A percentile compares a stretch with the other conserved stretches of the same genome.
These are phyloP conservation scores for Hericium alpestre DNA, from an alignment of 768 basidiomycete species.

Conservation along the genomic window DNA sequence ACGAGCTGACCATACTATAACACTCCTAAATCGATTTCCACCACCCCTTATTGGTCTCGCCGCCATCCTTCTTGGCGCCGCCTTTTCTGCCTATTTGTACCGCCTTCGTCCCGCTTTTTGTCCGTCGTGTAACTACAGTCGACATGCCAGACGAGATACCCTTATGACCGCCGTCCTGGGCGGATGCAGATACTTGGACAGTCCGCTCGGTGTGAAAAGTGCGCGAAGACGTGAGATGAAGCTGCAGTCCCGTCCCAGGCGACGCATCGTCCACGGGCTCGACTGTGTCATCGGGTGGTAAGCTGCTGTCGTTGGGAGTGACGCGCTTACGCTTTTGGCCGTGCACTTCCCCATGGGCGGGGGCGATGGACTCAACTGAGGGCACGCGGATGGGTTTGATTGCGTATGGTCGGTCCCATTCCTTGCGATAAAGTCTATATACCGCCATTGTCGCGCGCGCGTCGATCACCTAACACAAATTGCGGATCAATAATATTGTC, in stretches of 20 bases:
- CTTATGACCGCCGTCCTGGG: background rate
- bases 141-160: conserved; percentile 13
- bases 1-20: no score
- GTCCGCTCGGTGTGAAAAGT: background rate
- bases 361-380: background rate
- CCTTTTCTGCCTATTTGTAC: background rate
- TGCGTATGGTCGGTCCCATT: conserved; percentile 51
- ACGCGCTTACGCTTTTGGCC: background rate
- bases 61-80: background rate
- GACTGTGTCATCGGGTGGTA: background rate
- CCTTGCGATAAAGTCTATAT: conserved; percentile 69
- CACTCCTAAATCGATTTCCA: background rate
- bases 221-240: background rate
- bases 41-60: background rate
- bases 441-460: conserved; percentile 94
- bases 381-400: conserved; percentile 3
- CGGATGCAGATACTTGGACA: background rate
- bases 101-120: background rate
- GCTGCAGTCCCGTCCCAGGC: background rate
- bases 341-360: conserved; percentile 6
- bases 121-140: conserved; percentile 3
- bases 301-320: background rate
- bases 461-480: conserved; percentile 61
- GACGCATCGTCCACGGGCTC: background rate
- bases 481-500: background rate